Evolutionary conservation across 495 filamentous ascomycete species (phyloP).

Genomic region (Clohesyomyces aquaticus): DNA sequence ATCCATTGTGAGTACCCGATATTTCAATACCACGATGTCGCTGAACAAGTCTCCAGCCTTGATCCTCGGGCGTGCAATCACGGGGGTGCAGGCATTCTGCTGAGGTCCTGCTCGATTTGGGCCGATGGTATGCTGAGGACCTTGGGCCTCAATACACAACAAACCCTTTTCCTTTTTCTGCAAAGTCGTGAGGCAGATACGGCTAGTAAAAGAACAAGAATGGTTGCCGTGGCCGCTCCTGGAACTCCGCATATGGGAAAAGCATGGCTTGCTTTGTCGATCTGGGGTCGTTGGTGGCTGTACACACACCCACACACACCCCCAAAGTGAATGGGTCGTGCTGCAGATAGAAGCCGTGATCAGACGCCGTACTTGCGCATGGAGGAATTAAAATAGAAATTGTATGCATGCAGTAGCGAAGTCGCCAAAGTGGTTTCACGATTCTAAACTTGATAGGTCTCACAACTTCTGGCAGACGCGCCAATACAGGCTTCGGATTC

Average conservation of each 20-base stretch:
- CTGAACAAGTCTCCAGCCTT: slow-evolving; percentile 53
- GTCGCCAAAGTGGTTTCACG: slow-evolving; percentile 24
- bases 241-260: no score
- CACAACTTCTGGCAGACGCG: slow-evolving; percentile 30
- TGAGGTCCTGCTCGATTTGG: slow-evolving; percentile 37
- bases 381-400: not conserved
- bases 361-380: not conserved
- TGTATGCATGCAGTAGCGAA: not conserved
- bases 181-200: no score
- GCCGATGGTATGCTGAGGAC: no score
- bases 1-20: slow-evolving; percentile 75
- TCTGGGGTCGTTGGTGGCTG: no score
- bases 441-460: slow-evolving; percentile 28
- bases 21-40: not conserved
- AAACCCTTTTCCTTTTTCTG: no score
- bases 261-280: no score
- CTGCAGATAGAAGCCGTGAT: not conserved
- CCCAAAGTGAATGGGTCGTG: not conserved
- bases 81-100: slow-evolving; percentile 70
- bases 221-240: no score
- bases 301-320: no score
- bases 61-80: slow-evolving; percentile 72
- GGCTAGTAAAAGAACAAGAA: no score
- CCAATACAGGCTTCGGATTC: no score
- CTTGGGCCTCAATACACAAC: no score